Conservation (phyloP, 306 rosid species). For the Pachyrhizus erosus region DNA sequence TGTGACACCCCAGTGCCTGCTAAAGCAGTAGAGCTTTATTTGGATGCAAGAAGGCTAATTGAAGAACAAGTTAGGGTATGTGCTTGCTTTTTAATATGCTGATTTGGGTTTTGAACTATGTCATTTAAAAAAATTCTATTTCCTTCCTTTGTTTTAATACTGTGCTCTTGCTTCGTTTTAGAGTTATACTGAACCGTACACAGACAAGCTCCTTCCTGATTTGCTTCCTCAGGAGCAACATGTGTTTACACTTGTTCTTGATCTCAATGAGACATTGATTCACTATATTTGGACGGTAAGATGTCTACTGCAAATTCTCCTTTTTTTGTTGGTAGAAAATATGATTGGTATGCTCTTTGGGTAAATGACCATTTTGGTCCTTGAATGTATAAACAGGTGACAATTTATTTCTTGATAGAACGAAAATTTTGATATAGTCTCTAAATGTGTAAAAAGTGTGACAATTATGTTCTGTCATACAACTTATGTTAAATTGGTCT, state of each 20-base stretch:
- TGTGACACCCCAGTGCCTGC: conserved; percentile 71
- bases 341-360: too few species aligned
- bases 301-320: conserved; percentile 20
- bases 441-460: too few species aligned
- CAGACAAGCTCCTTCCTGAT: conserved; percentile 98
- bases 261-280: conserved; percentile 90
- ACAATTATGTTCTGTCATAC: too few species aligned
- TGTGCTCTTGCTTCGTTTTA: conserved; percentile 43
- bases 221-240: conserved; percentile 84
- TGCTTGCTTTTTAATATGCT: conserved; percentile 29
- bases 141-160: conserved; percentile 23
- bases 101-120: conserved; percentile 22
- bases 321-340: not conserved
- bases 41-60: conserved; percentile 77
- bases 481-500: too few species aligned
- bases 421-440: too few species aligned
- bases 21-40: conserved; percentile 76
- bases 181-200: conserved; percentile 87
- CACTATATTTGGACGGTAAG: conserved; percentile 94
- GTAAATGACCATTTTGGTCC: too few species aligned
- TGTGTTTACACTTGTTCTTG: conserved; percentile 94
- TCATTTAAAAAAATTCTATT: not conserved
- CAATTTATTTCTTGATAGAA: too few species aligned
- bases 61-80: conserved; percentile 86
- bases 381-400: too few species aligned